Evolutionary conservation across 2,329 filamentous ascomycete genomes (phyloP).

Genomic region (Juglanconis juglandina): DNA sequence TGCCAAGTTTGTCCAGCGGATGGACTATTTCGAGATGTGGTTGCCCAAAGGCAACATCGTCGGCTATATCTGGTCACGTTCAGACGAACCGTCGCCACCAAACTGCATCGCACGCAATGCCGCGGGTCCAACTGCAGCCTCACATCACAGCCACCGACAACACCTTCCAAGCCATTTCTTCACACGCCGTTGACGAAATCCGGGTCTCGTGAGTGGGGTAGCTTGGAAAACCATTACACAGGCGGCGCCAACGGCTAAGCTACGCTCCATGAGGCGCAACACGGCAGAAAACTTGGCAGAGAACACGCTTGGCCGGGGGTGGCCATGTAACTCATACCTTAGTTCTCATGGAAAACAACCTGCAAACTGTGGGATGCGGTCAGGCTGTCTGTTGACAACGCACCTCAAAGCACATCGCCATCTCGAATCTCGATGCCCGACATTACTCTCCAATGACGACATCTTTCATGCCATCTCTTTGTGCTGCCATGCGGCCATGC

Average conservation of each 20-base stretch:
- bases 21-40: neutral
- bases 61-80: neutral
- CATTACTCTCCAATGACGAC: neutral
- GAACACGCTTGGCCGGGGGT: neutral
- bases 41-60: neutral
- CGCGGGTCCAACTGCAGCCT: neutral
- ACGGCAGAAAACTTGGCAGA: neutral
- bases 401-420: neutral
- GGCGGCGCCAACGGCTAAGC: neutral
- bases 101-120: neutral
- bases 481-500: neutral
- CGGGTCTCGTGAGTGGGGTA: conserved; percentile 9
- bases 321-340: neutral
- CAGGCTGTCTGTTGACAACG: neutral
- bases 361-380: neutral
- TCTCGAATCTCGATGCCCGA: neutral
- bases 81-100: neutral
- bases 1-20: neutral
- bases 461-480: neutral
- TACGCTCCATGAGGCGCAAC: neutral
- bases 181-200: conserved; percentile 6
- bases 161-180: neutral
- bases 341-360: neutral
- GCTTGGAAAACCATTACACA: conserved; percentile 1
- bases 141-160: neutral